These are phyloP conservation scores for Xylariomycetidae sp. DNA, from an alignment of 2,329 filamentous ascomycete species.

Conservation along the genomic window DNA sequence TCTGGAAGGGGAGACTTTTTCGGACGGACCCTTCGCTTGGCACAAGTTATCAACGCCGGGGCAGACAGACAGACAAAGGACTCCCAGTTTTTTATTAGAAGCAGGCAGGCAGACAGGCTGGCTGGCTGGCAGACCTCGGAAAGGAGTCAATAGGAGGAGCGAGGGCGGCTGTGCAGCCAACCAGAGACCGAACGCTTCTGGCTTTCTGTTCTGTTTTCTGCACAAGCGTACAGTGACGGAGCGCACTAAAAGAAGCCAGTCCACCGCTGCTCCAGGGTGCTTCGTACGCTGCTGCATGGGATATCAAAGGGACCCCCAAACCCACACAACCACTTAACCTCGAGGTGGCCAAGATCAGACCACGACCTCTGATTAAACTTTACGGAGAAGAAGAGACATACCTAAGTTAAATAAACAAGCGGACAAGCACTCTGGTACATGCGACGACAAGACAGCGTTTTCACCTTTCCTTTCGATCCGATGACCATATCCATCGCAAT, in stretches of 20 bases:
- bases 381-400: not conserved
- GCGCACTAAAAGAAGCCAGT: not conserved
- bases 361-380: not conserved
- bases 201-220: no score
- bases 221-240: no score
- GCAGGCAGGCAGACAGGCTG: not conserved
- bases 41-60: no score
- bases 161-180: no score
- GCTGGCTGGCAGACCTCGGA: no score
- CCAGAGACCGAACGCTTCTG: no score
- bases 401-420: not conserved
- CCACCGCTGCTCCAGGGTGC: not conserved
- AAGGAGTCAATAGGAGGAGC: no score
- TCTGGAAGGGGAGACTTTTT: conserved; percentile 13
- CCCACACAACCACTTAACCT: not conserved
- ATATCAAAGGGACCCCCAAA: not conserved
- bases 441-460: no score
- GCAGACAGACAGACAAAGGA: no score
- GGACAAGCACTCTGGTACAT: not conserved
- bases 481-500: no score
- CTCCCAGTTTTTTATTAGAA: not conserved
- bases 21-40: conserved; percentile 18
- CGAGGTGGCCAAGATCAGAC: no score
- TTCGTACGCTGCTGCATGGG: not conserved
- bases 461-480: no score